Base-by-base conservation (phyloP, 768 basidiomycete species). In the Podaxis sp. region DNA sequence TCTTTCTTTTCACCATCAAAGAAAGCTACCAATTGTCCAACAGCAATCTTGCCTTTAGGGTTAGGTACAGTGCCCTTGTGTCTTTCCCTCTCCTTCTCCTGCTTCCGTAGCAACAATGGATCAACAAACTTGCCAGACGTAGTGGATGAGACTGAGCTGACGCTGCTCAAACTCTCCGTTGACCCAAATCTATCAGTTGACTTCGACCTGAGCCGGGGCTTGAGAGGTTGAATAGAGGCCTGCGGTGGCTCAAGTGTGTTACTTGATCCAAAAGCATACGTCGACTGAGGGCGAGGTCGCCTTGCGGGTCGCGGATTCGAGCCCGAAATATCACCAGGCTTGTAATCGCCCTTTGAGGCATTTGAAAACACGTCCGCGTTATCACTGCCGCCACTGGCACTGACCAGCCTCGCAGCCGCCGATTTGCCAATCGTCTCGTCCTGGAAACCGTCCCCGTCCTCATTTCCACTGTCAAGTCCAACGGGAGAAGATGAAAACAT, bases 11-110 rank as follows among this genome's bases (percentile, higher is more conserved):
- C 81, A 33, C 74, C 73, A 69, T 93, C 90, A 68, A 94, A 94
- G 74, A 90, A 94, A n/a, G 91, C 91, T 13, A 93, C 90, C 47
- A 94, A 74, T 68, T 93, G 83, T 9, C 86, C 89, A 46, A 94
- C 82, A 0, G 89, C 85, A 13, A 90, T 82, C 76, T 92, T 93
- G 57, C 79, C 85, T 70, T 70, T 66, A 60, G 83, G 73, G 58
- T 76, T 77, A 17, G 83, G 77, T 66, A 78, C 75, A 64, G 67
- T 63, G 55, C 63, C 70, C 57, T 50, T 64, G 58, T 69, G 55
- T 51, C 61, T 64, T 43, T 79, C 80, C 47, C 69, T 77, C 47
- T 75, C 79, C 57, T 78, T 81, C 73, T 83, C 82, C 75, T 91
- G 89, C 66, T 80, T 85, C 68, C 92, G 81, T 70, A 88, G 68